Evolutionary conservation across 108 stramenopile species (phyloP), one percentile per base, ranked within the genome.

Genomic region (Conticribra weissflogii): DNA sequence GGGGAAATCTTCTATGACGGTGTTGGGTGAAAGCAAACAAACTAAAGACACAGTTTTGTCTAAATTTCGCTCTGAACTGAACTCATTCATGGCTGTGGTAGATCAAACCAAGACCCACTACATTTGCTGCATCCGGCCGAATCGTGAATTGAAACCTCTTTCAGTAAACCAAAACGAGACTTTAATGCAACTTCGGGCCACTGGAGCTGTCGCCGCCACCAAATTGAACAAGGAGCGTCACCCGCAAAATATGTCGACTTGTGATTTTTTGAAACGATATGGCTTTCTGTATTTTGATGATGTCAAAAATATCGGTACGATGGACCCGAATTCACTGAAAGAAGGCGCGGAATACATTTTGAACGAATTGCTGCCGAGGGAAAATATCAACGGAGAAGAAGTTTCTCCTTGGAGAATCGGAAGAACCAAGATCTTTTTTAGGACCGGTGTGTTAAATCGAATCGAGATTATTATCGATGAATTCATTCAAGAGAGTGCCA

Each of bases 171-270:
- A 90, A 70, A 41, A 58, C 33, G 86, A 77, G 32, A 92, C 93
- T 24, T 71, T 96, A 54, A 66, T 78, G 25, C 98, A 98, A 69
- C 82, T 98, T 2, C 77, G 94, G 70, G 96, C 94, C 66, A 93
- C 96, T 29, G 98, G 98, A 24, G n/a, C n/a, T n/a, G n/a, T n/a
- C n/a, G n/a, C n/a, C n/a, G 96, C 97, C 27, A 82, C 90, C 31
- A 75, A 70, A 3, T 93, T 98, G 25, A 79, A 89, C 8, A 80
- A 95, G 23, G 94, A 96, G 54, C 96, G 86, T 30, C 97, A 90
- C 80, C 97, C 98, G 16, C 92, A 96, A 12, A 9, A 5, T 12
- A 9, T 41, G 36, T 12, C 36, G 12, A 5, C 5, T 12, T 12
- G 36, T 5, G 5, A 41, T 12, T 41, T 41, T 12, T 12, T 41